Evolutionary conservation across 441 rosid species (phyloP).

Genomic region (Gossypium trilobum): DNA sequence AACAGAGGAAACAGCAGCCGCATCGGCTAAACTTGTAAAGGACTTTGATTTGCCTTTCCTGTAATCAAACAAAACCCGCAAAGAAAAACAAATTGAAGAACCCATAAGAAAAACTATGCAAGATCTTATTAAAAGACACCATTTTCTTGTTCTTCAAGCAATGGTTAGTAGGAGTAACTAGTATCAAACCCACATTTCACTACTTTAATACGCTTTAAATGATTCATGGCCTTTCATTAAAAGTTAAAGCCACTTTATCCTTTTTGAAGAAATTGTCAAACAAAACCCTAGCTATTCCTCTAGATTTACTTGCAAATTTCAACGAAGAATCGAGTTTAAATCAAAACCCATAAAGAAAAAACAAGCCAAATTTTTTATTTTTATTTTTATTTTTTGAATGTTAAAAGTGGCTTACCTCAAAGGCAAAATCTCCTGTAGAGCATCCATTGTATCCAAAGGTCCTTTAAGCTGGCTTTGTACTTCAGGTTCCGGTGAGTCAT

Average conservation of each 20-base stretch:
- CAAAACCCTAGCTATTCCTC: background rate
- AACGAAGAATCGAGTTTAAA: background rate
- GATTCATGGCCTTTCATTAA: background rate
- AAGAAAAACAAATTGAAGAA: background rate
- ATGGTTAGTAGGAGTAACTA: background rate
- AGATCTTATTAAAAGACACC: no score
- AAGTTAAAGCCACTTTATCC: background rate
- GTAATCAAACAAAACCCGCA: conserved; percentile 9
- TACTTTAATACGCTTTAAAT: background rate
- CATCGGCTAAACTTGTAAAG: conserved; percentile 40
- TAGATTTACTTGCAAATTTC: background rate
- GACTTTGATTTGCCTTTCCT: conserved; percentile 52
- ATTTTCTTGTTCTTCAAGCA: background rate
- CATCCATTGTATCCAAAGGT: conserved; percentile 31
- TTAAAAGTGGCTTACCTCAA: conserved; percentile 25
- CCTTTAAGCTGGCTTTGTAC: conserved; percentile 35
- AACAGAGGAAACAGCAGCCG: conserved; percentile 23
- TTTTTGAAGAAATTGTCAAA: background rate
- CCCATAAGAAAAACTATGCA: background rate
- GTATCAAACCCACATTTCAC: background rate
- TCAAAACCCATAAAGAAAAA: conserved; percentile 3
- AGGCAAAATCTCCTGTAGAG: conserved; percentile 38
- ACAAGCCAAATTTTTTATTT: background rate
- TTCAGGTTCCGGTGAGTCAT: conserved; percentile 23
- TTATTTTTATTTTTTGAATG: background rate